These are phyloP conservation scores for Penicillium hordei DNA, from an alignment of 2,329 filamentous ascomycete genomes.

Conservation along the genomic window DNA sequence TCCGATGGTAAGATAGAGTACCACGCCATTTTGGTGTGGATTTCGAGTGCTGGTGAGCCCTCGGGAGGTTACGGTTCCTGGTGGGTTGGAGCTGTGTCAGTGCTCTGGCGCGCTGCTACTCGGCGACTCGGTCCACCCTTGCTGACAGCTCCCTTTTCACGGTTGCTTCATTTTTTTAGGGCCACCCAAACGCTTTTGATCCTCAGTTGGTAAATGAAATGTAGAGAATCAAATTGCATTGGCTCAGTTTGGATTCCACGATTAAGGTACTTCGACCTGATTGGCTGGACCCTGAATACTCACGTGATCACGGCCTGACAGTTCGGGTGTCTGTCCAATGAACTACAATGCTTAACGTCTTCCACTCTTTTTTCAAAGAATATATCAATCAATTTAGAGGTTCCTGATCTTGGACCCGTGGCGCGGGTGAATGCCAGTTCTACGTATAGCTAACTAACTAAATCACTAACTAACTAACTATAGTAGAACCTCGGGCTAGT, in stretches of 20 bases:
- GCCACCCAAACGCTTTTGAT: neutral
- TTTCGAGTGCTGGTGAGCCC: neutral
- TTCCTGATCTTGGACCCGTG: too few relatives aligned
- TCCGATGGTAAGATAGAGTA: slow-evolving; percentile 64
- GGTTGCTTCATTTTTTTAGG: neutral
- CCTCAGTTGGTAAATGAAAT: neutral
- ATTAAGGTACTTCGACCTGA: neutral
- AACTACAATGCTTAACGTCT: neutral
- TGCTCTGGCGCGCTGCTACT: neutral
- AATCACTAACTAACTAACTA: too few relatives aligned
- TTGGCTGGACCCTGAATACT: neutral
- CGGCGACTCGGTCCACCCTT: neutral
- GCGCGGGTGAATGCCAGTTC: too few relatives aligned
- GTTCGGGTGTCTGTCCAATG: neutral
- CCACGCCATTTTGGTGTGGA: slow-evolving; percentile 56
- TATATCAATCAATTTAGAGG: neutral
- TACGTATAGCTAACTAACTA: too few relatives aligned
- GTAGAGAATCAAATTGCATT: neutral
- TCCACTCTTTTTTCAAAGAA: too few relatives aligned
- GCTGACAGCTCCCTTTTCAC: neutral
- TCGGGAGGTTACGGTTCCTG: slow-evolving; percentile 8
- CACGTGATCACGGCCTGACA: neutral
- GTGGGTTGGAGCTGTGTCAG: slow-evolving; percentile 7
- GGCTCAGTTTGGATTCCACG: neutral
- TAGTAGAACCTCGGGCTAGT: too few relatives aligned